phyloP scores from a whole-genome alignment of 2,329 filamentous ascomycete genomes.

The Ascochyta rabiei region DNA sequence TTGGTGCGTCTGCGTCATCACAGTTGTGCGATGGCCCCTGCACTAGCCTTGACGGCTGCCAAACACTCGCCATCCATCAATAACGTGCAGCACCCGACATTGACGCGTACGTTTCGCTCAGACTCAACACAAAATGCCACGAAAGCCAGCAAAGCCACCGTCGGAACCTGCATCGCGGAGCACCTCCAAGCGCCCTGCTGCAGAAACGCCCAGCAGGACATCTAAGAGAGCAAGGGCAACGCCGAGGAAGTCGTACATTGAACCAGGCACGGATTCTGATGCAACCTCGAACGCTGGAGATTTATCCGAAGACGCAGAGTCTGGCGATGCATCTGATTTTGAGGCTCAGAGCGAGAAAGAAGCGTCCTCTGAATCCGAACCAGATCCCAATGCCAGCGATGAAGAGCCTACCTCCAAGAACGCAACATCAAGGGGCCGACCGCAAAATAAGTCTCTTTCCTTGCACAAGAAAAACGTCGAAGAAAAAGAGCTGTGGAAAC shows the following conservation, averaged over 20 bases:
- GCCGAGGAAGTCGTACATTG: slow-evolving; percentile 43
- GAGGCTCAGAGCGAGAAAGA: slow-evolving; percentile 48
- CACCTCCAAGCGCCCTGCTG: slow-evolving; percentile 45
- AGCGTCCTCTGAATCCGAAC: slow-evolving; percentile 38
- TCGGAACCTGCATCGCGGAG: slow-evolving; percentile 28
- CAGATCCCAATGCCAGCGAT: slow-evolving; percentile 39
- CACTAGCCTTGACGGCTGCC: slow-evolving; percentile 9
- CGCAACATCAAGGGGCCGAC: slow-evolving; percentile 24
- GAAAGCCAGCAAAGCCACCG: slow-evolving; percentile 31
- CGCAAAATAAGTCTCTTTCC: slow-evolving; percentile 30
- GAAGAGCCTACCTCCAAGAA: slow-evolving; percentile 38
- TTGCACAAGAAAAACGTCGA: slow-evolving; percentile 36
- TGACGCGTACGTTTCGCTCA: not conserved
- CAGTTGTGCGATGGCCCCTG: slow-evolving; percentile 19
- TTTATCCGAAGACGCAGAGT: slow-evolving; percentile 20
- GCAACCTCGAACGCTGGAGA: not conserved
- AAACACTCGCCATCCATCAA: slow-evolving; percentile 16
- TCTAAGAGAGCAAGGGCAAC: slow-evolving; percentile 45
- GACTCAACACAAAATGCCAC: slow-evolving; percentile 33
- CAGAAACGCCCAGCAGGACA: slow-evolving; percentile 38
- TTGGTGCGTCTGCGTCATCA: slow-evolving; percentile 28
- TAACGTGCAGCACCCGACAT: not conserved
- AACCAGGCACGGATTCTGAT: slow-evolving; percentile 36
- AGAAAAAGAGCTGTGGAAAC: slow-evolving; percentile 61
- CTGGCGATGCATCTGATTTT: slow-evolving; percentile 47